Conservation (phyloP, 495 filamentous ascomycete genomes). For the Cenococcum geophilum region DNA sequence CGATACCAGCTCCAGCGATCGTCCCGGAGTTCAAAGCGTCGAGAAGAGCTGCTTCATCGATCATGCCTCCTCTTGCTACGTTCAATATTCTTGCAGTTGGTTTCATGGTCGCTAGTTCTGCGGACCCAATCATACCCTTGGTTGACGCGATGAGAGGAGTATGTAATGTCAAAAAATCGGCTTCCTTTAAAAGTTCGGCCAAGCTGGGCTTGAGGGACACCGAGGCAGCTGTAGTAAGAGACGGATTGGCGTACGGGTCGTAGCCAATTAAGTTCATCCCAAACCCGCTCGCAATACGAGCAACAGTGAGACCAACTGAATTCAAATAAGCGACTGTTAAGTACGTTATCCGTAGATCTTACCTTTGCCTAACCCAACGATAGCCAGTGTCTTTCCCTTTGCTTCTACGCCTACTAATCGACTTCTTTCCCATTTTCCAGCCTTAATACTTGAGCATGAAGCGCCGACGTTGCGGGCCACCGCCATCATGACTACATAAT, state of each 20-base stretch:
- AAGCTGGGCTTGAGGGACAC: constrained; percentile 52
- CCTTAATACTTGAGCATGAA: constrained; percentile 53
- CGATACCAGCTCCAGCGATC: constrained; percentile 65
- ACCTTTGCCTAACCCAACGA: constrained; percentile 65
- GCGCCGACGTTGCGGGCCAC: constrained; percentile 58
- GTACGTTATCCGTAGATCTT: neutral
- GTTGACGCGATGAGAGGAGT: constrained; percentile 68
- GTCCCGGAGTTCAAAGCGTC: constrained; percentile 59
- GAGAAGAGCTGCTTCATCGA: constrained; percentile 64
- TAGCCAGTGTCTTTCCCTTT: constrained; percentile 60
- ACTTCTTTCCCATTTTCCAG: constrained; percentile 62
- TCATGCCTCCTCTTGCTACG: constrained; percentile 67
- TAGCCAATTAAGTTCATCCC: constrained; percentile 62
- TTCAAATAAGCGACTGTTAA: neutral
- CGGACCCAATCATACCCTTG: constrained; percentile 55
- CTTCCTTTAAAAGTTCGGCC: constrained; percentile 50
- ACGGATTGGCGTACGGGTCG: constrained; percentile 61
- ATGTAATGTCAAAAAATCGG: constrained; percentile 70
- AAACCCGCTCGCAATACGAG: constrained; percentile 59
- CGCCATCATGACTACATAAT: constrained; percentile 50
- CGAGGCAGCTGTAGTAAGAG: constrained; percentile 52
- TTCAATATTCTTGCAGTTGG: constrained; percentile 58
- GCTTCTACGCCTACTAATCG: constrained; percentile 63
- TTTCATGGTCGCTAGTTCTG: constrained; percentile 64
- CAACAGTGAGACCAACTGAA: constrained; percentile 64